Conservation (phyloP, 352 stramenopile species). For the Phytophthora sp. region DNA sequence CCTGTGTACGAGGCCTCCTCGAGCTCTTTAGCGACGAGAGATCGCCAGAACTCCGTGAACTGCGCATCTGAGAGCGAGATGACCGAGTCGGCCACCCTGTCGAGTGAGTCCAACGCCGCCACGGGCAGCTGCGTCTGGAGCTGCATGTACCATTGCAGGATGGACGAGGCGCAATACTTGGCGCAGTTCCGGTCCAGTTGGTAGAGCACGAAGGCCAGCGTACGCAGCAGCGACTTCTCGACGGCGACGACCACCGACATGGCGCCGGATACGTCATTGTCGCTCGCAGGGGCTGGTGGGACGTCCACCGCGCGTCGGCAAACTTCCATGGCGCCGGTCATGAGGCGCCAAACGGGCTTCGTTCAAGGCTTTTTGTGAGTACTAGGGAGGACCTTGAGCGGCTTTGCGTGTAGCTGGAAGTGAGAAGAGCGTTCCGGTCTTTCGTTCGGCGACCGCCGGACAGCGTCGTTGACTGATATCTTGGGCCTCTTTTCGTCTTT, state of each 20-base stretch:
- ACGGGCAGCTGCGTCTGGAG: constrained; percentile 64
- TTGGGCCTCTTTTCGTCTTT: constrained; percentile 21
- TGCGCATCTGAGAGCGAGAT: constrained; percentile 66
- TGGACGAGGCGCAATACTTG: constrained; percentile 60
- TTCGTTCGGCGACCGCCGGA: neutral
- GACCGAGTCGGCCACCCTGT: constrained; percentile 59
- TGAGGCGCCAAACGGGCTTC: constrained; percentile 2
- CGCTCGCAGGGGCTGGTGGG: neutral
- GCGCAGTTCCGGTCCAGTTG: constrained; percentile 62
- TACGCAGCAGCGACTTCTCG: constrained; percentile 66
- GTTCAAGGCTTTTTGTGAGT: too few relatives aligned
- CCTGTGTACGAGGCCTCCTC: constrained; percentile 37
- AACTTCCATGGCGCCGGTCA: constrained; percentile 31
- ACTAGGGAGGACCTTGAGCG: too few relatives aligned
- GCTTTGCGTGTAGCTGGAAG: neutral
- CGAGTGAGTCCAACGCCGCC: constrained; percentile 56
- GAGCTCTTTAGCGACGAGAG: constrained; percentile 57
- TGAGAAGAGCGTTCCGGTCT: constrained; percentile 30
- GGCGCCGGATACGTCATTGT: constrained; percentile 34
- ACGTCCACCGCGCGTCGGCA: constrained; percentile 19
- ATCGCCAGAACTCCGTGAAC: constrained; percentile 73
- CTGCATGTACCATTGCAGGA: constrained; percentile 67
- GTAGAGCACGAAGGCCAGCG: constrained; percentile 74
- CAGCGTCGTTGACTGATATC: constrained; percentile 19
- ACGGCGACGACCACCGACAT: constrained; percentile 60